Evolutionary conservation across 768 basidiomycete species (phyloP).

Genomic region (Trametes villosa): DNA sequence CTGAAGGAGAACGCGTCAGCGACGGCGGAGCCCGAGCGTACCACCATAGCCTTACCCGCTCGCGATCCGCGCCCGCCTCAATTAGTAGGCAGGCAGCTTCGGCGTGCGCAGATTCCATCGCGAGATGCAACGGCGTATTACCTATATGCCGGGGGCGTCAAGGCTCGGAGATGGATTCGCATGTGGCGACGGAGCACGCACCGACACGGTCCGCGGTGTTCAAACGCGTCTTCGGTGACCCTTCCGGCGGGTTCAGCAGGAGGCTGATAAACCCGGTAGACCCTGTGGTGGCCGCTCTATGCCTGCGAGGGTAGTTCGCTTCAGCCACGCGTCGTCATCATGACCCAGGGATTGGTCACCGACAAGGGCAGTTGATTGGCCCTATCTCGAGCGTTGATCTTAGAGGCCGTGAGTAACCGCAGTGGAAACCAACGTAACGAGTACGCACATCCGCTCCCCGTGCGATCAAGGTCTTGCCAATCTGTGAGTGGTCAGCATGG

Average conservation of each 20-base stretch:
- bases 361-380: slow-evolving; percentile 92
- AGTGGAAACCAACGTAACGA: slow-evolving; percentile 35
- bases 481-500: slow-evolving; percentile 49
- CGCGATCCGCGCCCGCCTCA: slow-evolving; percentile 93
- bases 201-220: slow-evolving; percentile 86
- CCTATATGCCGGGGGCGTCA: slow-evolving; percentile 50
- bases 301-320: slow-evolving; percentile 49
- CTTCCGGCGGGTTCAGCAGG: slow-evolving; percentile 82
- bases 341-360: slow-evolving; percentile 32
- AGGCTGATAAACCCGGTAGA: slow-evolving; percentile 87
- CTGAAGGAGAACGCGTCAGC: slow-evolving; percentile 4
- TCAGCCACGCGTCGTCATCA: background rate
- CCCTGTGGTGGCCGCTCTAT: slow-evolving; percentile 96
- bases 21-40: background rate
- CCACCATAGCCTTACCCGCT: slow-evolving; percentile 57
- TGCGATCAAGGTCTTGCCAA: slow-evolving; percentile 82
- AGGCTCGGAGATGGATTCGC: slow-evolving; percentile 7
- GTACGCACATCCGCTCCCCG: slow-evolving; percentile 88
- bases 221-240: slow-evolving; percentile 74
- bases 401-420: slow-evolving; percentile 30
- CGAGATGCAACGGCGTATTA: slow-evolving; percentile 95
- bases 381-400: slow-evolving; percentile 95
- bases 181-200: slow-evolving; percentile 34
- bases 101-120: slow-evolving; percentile 95
- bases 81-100: slow-evolving; percentile 90